Evolutionary conservation across 306 rosid species (phyloP).

Genomic region (Psophocarpus tetragonolobus): DNA sequence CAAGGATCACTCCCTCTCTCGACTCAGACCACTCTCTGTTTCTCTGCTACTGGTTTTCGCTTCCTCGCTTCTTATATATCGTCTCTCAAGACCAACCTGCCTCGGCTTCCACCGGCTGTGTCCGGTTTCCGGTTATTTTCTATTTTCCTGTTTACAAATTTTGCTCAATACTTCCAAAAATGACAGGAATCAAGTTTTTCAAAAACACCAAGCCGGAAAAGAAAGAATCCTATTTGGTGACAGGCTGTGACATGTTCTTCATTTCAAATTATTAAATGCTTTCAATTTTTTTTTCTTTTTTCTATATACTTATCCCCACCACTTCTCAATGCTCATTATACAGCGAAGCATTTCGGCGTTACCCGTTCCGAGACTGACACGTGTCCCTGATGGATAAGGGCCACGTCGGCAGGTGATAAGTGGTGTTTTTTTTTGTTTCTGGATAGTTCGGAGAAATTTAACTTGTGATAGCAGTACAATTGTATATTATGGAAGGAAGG

Average conservation of each 20-base stretch:
- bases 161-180: constrained; percentile 8
- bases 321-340: not conserved
- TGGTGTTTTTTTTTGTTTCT: constrained; percentile 21
- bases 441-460: constrained; percentile 26
- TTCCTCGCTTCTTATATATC: constrained; percentile 48
- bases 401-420: constrained; percentile 38
- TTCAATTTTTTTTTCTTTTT: not conserved
- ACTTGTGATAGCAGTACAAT: not conserved
- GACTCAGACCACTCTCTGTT: not conserved
- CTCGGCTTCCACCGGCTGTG: constrained; percentile 31
- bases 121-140: constrained; percentile 61
- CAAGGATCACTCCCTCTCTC: constrained; percentile 1
- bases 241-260: constrained; percentile 50
- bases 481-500: not conserved
- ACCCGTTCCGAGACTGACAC: constrained; percentile 36
- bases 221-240: constrained; percentile 28
- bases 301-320: constrained; percentile 11
- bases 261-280: not conserved
- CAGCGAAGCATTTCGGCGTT: constrained; percentile 40
- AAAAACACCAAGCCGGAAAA: not conserved
- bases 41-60: constrained; percentile 18
- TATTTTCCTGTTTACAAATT: not conserved
- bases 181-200: constrained; percentile 18
- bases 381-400: constrained; percentile 40
- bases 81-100: constrained; percentile 5